Base-by-base conservation (phyloP, 2,329 filamentous ascomycete genomes). In the Cladosporium sp. region DNA sequence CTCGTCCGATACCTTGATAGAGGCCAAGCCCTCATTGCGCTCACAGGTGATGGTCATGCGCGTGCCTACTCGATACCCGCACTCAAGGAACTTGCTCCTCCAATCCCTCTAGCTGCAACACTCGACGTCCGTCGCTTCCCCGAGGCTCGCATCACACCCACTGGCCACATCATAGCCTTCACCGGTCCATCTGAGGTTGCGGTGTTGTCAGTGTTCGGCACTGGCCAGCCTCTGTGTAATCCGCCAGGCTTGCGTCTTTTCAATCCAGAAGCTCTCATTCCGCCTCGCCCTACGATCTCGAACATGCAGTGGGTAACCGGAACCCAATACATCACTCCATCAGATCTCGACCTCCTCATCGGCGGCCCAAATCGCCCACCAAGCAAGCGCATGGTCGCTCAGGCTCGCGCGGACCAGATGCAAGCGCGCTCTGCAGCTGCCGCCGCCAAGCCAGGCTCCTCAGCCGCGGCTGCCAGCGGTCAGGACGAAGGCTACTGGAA, bases 251-350 rank as follows among this genome's bases (percentile, higher is more conserved):
- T 87, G n/a, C 87, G 83, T 8, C 83, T 99, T 3, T 87, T 92
- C 78, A 97, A 98, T 75, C 88, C 91, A 0, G 84, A 91, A 66
- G 85, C 92, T 0, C 75, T 86, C 18, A 85, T 91, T 26, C 94
- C 93, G 1, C 85, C 92, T 14, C 88, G 95, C 2, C 95, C 95
- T 0, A 97, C 93, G 0, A 99, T 99, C 67, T 96, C 92, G 24
- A 97, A 96, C 73, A 80, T 99, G 44, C 93, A 98, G 79, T 99
- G 95, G 95, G 92, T 99, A 62, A 91, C 93, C 0, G 95, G 95
- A 4, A 98, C 94, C 1, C 57, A 59, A 78, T 91, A 96, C 72
- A 86, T 99, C 55, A 92, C 92, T 1, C 90, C 92, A 0, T 84
- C 89, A 1, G 95, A 99, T 73, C 88, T 99, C 74, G 95, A 98